Conservation (phyloP, 176 grass and related monocot genomes). For the Cenchrus americanus region DNA sequence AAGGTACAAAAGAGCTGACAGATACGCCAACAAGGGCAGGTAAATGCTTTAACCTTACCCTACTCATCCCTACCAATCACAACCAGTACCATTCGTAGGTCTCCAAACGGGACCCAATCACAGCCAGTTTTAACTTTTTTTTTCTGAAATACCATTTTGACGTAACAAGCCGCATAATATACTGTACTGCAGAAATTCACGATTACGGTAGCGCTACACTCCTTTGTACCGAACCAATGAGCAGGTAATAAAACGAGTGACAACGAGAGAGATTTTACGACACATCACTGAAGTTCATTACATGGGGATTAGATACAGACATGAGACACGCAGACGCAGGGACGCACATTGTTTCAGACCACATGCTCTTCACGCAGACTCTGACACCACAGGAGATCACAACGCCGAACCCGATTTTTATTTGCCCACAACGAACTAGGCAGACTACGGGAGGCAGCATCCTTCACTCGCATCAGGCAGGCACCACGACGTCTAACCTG, state of each 20-base stretch:
- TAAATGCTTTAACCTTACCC: too few relatives aligned
- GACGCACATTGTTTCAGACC: background rate
- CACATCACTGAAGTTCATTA: background rate
- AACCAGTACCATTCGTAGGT: too few relatives aligned
- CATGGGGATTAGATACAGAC: background rate
- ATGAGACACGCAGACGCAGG: background rate
- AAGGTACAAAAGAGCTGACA: too few relatives aligned
- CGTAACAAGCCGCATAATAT: too few relatives aligned
- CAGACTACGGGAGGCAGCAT: background rate
- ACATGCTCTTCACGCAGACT: background rate
- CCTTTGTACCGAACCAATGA: background rate
- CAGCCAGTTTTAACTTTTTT: too few relatives aligned
- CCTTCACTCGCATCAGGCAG: background rate
- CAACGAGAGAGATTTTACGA: background rate
- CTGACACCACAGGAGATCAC: background rate
- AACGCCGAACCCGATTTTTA: slow-evolving; percentile 11
- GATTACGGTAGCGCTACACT: background rate
- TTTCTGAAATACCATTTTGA: too few relatives aligned
- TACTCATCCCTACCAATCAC: too few relatives aligned
- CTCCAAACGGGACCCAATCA: too few relatives aligned
- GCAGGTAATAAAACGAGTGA: background rate
- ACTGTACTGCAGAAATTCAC: too few relatives aligned
- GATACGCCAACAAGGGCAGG: too few relatives aligned
- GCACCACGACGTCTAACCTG: slow-evolving; percentile 24
- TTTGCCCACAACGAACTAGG: background rate